A percentile compares a stretch with the other conserved stretches of the same genome.
Conservation (phyloP, 352 stramenopile species). For the Globisporangium yorkense region DNA sequence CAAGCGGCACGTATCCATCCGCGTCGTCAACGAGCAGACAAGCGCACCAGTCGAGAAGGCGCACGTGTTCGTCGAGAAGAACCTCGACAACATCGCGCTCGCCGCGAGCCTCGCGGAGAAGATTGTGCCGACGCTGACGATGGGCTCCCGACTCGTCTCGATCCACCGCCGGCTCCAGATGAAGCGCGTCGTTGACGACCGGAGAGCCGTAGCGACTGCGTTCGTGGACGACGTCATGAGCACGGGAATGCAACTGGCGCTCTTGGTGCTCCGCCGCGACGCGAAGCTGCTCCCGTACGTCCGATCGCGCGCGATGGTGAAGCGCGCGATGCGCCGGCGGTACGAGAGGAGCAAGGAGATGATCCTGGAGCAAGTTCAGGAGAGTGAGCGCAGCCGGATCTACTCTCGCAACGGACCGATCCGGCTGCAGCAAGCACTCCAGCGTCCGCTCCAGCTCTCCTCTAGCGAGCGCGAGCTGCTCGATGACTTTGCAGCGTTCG, state of each 20-base stretch:
- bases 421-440: slow-evolving; percentile 39
- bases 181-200: slow-evolving; percentile 35
- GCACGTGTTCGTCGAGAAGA: slow-evolving; percentile 59
- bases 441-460: slow-evolving; percentile 27
- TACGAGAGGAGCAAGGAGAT: slow-evolving; percentile 33
- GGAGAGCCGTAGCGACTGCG: slow-evolving; percentile 12
- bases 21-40: slow-evolving; percentile 45
- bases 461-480: slow-evolving; percentile 50
- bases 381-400: slow-evolving; percentile 50
- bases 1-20: slow-evolving; percentile 45
- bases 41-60: slow-evolving; percentile 37
- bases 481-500: slow-evolving; percentile 24
- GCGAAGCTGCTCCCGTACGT: slow-evolving; percentile 40
- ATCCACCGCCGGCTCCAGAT: slow-evolving; percentile 54
- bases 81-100: slow-evolving; percentile 29
- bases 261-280: slow-evolving; percentile 29
- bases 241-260: slow-evolving; percentile 24
- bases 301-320: slow-evolving; percentile 36
- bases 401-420: slow-evolving; percentile 44
- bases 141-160: slow-evolving; percentile 54
- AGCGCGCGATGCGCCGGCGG: slow-evolving; percentile 35
- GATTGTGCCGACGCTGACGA: slow-evolving; percentile 55
- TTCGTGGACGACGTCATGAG: slow-evolving; percentile 33
- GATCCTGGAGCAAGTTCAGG: slow-evolving; percentile 41
- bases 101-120: slow-evolving; percentile 48